Evolutionary conservation across 495 filamentous ascomycete species (phyloP).

Genomic region (Annulohypoxylon maeteangense): DNA sequence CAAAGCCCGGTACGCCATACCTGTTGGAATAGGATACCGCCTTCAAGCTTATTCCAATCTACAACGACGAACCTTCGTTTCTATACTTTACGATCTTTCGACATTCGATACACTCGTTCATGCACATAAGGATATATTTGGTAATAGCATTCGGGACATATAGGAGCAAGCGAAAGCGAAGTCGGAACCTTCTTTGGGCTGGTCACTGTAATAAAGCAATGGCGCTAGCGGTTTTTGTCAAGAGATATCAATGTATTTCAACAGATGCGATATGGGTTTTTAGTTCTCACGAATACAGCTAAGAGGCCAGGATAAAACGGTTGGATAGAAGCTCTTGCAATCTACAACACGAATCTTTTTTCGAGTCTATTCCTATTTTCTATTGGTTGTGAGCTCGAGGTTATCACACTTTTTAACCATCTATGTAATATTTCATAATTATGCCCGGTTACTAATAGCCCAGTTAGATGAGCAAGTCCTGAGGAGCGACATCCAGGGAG

Average conservation of each 20-base stretch:
- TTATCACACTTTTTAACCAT: neutral
- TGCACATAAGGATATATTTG: constrained; percentile 29
- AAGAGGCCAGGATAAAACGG: constrained; percentile 17
- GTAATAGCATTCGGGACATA: constrained; percentile 37
- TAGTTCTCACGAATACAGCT: constrained; percentile 8
- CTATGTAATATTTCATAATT: neutral
- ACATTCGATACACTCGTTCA: constrained; percentile 35
- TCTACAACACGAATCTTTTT: constrained; percentile 26
- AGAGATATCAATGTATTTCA: constrained; percentile 14
- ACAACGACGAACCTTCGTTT: neutral
- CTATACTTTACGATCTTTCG: constrained; percentile 3
- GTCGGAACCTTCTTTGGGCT: constrained; percentile 26
- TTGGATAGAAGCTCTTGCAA: constrained; percentile 15
- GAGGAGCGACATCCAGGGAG: neutral
- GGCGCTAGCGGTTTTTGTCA: constrained; percentile 27
- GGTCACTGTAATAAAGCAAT: constrained; percentile 37
- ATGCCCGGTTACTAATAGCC: neutral
- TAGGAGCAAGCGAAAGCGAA: constrained; percentile 33
- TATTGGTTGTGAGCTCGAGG: neutral
- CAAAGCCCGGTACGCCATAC: neutral
- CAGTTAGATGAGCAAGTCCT: neutral
- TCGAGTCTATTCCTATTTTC: neutral
- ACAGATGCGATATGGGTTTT: constrained; percentile 1
- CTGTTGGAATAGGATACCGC: neutral
- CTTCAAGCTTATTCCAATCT: neutral